These are phyloP conservation scores for Nitzschia inconspicua DNA, from an alignment of 108 stramenopile genomes.

Conservation along the genomic window DNA sequence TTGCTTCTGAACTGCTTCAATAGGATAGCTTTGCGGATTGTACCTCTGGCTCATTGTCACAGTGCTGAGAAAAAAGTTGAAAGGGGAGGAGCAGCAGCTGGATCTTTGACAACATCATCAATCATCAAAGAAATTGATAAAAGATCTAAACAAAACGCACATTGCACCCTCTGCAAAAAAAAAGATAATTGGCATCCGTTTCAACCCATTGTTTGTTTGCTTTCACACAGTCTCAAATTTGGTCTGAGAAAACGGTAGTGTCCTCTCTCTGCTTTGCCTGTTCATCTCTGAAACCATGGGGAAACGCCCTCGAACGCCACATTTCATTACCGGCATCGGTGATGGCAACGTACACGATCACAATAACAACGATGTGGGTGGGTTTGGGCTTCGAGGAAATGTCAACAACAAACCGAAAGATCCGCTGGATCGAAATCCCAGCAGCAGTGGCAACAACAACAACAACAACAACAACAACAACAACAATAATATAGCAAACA, in stretches of 20 bases:
- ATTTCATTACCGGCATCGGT: constrained; percentile 63
- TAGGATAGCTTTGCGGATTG: too few species aligned
- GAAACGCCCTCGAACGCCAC: constrained; percentile 38
- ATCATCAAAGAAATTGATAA: too few species aligned
- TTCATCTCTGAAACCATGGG: constrained; percentile 30
- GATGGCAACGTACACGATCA: constrained; percentile 46
- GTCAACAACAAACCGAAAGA: constrained; percentile 12
- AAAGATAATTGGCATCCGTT: background rate
- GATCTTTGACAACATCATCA: too few species aligned
- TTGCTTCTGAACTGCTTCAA: too few species aligned
- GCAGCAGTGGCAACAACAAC: background rate
- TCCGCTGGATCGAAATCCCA: background rate
- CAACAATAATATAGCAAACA: background rate
- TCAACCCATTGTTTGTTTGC: background rate
- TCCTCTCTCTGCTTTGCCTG: too few species aligned
- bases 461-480: constrained; percentile 6
- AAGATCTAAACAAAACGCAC: too few species aligned
- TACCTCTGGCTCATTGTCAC: too few species aligned
- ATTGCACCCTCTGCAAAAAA: too few species aligned
- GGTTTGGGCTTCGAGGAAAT: background rate
- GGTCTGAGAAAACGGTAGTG: too few species aligned
- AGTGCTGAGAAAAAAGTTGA: too few species aligned
- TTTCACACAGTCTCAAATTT: too few species aligned
- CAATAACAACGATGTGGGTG: background rate
- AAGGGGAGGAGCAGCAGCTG: too few species aligned